phyloP scores from a whole-genome alignment of 371 early-diverging fungal genomes.

The Basidiobolus meristosporus region DNA sequence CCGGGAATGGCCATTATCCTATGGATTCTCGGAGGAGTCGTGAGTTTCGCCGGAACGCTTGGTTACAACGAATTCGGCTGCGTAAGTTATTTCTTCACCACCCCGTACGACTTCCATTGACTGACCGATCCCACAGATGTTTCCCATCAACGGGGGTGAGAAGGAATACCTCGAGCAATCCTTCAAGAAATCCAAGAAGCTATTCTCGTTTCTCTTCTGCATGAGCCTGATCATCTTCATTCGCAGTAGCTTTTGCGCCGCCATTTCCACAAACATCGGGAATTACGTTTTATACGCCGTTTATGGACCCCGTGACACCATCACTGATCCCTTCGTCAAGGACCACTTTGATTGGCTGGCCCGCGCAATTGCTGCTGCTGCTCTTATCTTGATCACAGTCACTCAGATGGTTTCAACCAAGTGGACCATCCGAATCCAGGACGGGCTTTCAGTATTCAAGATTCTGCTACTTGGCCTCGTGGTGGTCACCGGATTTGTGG shows the following conservation, averaged over 20 bases:
- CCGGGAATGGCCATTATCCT: conserved; percentile 1
- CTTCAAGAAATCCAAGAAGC: not conserved
- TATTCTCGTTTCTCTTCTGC: not conserved
- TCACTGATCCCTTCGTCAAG: not conserved
- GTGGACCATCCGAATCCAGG: not conserved
- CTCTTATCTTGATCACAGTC: not conserved
- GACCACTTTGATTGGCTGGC: not conserved
- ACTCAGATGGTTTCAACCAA: not conserved
- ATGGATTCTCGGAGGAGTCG: not conserved
- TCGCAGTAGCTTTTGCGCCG: not conserved
- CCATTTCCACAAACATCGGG: not conserved
- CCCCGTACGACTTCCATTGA: too few species aligned
- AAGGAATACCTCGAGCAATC: not conserved
- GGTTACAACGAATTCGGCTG: not conserved
- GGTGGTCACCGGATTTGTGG: not conserved
- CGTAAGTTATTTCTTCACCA: too few species aligned
- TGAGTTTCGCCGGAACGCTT: not conserved
- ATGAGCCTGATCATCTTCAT: not conserved
- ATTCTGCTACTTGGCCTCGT: not conserved
- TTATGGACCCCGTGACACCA: not conserved
- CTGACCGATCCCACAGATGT: not conserved
- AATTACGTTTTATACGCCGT: not conserved
- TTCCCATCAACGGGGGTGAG: not conserved
- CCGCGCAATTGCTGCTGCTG: not conserved
- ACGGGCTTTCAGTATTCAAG: not conserved